Percentiles rank a stretch among this genome's conserved stretches.
phyloP scores from a whole-genome alignment of 495 filamentous ascomycete genomes.

The Polyplosphaeria fusca region DNA sequence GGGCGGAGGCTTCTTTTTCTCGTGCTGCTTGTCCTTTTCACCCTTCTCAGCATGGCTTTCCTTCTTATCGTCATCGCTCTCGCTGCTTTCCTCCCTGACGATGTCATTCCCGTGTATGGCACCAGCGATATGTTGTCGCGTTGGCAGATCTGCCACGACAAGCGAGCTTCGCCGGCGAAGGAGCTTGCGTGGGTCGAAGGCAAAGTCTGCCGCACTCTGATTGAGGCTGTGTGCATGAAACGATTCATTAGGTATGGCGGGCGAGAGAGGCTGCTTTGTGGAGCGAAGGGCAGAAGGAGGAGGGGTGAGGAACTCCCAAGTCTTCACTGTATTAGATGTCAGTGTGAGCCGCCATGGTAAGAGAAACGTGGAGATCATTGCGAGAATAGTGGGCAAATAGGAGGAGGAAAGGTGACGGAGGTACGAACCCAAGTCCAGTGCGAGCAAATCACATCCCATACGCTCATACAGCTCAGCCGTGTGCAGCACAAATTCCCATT shows the following conservation, averaged over 20 bases:
- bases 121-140: slow-evolving; percentile 19
- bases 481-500: slow-evolving; percentile 88
- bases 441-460: slow-evolving; percentile 95
- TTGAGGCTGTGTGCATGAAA: slow-evolving; percentile 16
- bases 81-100: slow-evolving; percentile 29
- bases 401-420: neutral
- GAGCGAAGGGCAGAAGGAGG: slow-evolving; percentile 33
- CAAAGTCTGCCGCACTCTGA: slow-evolving; percentile 34
- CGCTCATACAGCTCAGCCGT: slow-evolving; percentile 85
- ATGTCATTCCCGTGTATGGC: slow-evolving; percentile 4
- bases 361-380: neutral
- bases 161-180: slow-evolving; percentile 70
- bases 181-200: slow-evolving; percentile 61
- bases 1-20: slow-evolving; percentile 58
- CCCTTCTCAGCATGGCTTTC: slow-evolving; percentile 12
- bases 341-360: too few species aligned
- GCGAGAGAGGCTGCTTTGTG: slow-evolving; percentile 46
- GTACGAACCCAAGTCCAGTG: slow-evolving; percentile 62
- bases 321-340: slow-evolving; percentile 22
- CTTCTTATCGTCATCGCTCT: slow-evolving; percentile 23
- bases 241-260: slow-evolving; percentile 15
- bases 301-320: slow-evolving; percentile 49
- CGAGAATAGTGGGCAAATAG: too few species aligned
- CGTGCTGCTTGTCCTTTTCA: slow-evolving; percentile 35
- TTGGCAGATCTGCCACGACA: slow-evolving; percentile 77